These are phyloP conservation scores for Aspergillus piperis DNA, from an alignment of 2,329 filamentous ascomycete species.

Conservation along the genomic window DNA sequence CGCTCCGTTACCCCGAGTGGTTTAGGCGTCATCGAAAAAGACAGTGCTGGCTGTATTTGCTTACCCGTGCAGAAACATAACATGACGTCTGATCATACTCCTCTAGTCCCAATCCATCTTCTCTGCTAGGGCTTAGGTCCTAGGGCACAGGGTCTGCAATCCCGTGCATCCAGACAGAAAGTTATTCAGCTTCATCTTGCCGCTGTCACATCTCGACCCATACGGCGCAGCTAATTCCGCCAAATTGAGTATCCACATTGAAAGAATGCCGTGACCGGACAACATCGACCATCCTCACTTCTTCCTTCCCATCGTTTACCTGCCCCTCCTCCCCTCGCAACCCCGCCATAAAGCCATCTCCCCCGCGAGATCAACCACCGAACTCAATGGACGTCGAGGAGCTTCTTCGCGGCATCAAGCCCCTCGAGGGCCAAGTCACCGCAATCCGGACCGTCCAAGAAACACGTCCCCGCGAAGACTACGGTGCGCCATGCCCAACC, in stretches of 20 bases:
- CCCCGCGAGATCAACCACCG: not conserved
- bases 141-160: conserved; percentile 23
- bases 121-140: conserved; percentile 27
- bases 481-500: conserved; percentile 34
- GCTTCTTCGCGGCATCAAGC: conserved; percentile 28
- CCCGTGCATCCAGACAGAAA: not conserved
- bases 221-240: not conserved
- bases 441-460: conserved; percentile 49
- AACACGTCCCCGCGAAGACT: conserved; percentile 42
- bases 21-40: no score
- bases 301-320: not conserved
- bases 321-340: not conserved
- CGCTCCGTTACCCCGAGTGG: no score
- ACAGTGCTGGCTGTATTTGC: not conserved
- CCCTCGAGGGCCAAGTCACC: conserved; percentile 38
- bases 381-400: conserved; percentile 26
- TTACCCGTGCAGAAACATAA: not conserved
- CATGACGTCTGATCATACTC: conserved; percentile 11
- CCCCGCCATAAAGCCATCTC: conserved; percentile 4
- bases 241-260: not conserved
- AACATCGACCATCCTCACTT: not conserved
- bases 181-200: not conserved
- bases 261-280: not conserved
- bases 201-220: not conserved
- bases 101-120: not conserved